Conservation (phyloP, 768 basidiomycete species). For the Psilocybe cyanescens region DNA sequence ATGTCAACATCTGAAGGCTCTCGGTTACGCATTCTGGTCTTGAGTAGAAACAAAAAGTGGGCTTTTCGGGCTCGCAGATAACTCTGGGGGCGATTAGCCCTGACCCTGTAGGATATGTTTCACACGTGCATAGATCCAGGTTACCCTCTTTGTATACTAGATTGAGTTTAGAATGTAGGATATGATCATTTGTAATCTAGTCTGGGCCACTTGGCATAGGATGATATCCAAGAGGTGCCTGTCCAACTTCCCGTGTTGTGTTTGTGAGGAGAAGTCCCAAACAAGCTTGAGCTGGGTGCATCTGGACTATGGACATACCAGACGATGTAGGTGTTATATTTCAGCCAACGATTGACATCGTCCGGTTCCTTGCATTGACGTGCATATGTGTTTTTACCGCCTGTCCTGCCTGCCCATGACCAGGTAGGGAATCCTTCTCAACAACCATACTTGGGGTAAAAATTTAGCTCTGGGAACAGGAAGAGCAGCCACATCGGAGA, state of each 20-base stretch:
- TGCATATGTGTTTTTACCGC: neutral
- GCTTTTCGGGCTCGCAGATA: too few species aligned
- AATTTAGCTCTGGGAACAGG: neutral
- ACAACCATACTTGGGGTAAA: neutral
- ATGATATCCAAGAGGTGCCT: neutral
- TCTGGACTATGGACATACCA: neutral
- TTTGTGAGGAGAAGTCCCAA: neutral
- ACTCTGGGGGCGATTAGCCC: too few species aligned
- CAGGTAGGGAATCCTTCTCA: neutral
- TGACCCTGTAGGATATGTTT: too few species aligned
- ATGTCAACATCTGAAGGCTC: too few species aligned
- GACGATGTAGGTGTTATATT: neutral
- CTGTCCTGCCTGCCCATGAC: conserved; percentile 1
- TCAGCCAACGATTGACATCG: neutral
- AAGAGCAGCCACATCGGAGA: neutral
- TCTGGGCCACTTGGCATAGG: too few species aligned
- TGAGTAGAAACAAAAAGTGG: too few species aligned
- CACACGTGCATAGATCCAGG: too few species aligned
- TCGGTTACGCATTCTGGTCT: too few species aligned
- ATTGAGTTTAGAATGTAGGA: too few species aligned
- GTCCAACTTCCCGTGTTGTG: neutral
- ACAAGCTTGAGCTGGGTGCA: neutral
- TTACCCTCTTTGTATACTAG: too few species aligned
- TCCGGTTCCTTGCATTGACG: neutral
- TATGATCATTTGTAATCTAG: too few species aligned